Evolutionary conservation across 805 yeast genomes (phyloP), one percentile per base, ranked within the genome.

Genomic region (Candida ipomoeae): DNA sequence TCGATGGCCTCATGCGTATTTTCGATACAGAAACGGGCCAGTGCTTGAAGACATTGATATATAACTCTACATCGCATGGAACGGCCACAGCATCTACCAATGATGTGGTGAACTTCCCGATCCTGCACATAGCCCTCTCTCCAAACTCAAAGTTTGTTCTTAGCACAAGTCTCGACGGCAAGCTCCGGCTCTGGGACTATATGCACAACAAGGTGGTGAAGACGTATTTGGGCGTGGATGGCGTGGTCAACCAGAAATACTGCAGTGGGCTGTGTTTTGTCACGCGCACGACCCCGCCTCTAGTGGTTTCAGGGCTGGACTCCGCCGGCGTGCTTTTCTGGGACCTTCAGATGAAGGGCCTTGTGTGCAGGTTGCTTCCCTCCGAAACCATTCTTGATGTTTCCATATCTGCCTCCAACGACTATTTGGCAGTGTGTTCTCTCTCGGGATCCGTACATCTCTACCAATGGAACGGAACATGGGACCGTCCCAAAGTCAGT

Each of bases 1-100:
- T 85, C 64, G 99, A 92, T 67, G 99, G 99, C 3, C 75, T 89
- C 56, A 85, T 92, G 77, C 74, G 99, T 45, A 71, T 92, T 15
- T 92, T 95, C 73, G 97, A 91, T 64, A 79, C 90, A 17, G 85
- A 81, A 44, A 79, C 95, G 0, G 97, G 97, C 4, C 96, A 90
- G 58, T 92, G 98, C 71, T 71, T 92, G 57, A 88, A 91, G 62
- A 94, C 98, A 0, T 67, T 92, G 56, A 89, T 91, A 34, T 87
- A 84, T 61, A 92, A 87, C 60, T 68, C 73, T 50, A 79, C 87
- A 51, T 82, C 84, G 55, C 80, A 79, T 44, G 78, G 78, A 5
- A 74, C 78, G 0, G 78, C 78, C 10, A 83, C 85, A 36, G 84
- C 87, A 1, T 80, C 87, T 14, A 73, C 77, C 17, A 63, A 57